These are phyloP conservation scores for Sugiyamaella lignohabitans DNA, from an alignment of 805 yeast genomes.

Conservation along the genomic window DNA sequence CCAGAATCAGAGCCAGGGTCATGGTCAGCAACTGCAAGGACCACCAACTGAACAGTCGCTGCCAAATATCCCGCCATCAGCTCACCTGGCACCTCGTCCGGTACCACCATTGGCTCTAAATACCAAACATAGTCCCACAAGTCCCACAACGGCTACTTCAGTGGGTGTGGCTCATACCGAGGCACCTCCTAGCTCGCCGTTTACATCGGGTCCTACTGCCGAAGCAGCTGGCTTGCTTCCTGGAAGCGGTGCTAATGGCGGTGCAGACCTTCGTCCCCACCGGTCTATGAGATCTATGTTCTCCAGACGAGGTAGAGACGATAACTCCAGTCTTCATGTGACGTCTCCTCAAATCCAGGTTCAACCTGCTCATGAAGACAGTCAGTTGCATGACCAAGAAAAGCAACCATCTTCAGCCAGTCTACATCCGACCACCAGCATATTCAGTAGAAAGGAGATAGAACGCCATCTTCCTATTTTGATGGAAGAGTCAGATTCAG, in stretches of 20 bases:
- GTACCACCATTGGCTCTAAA: neutral
- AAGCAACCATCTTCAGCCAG: neutral
- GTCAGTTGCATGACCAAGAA: too few relatives aligned
- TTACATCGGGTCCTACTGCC: conserved; percentile 1
- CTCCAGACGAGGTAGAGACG: too few relatives aligned
- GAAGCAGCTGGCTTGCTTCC: neutral
- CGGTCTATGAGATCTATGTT: neutral
- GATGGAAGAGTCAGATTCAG: conserved; percentile 1
- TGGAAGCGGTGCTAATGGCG: too few relatives aligned
- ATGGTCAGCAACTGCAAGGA: too few relatives aligned
- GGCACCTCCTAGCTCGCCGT: neutral
- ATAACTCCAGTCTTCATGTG: too few relatives aligned
- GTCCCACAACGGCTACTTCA: neutral
- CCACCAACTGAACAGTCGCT: too few relatives aligned
- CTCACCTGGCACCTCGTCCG: neutral
- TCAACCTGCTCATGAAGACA: neutral
- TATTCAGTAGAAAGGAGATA: neutral
- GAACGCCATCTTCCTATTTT: conserved; percentile 4
- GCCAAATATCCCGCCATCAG: neutral
- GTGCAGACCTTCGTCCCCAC: neutral
- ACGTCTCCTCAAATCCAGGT: too few relatives aligned
- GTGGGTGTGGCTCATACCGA: neutral
- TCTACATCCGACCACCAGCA: neutral
- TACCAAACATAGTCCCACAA: neutral
- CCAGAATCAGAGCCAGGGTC: too few relatives aligned